Percentiles rank a stretch among this genome's conserved stretches.
Evolutionary conservation across 148 eudicot genomes (phyloP).

Genomic region (Nepenthes mirabilis): DNA sequence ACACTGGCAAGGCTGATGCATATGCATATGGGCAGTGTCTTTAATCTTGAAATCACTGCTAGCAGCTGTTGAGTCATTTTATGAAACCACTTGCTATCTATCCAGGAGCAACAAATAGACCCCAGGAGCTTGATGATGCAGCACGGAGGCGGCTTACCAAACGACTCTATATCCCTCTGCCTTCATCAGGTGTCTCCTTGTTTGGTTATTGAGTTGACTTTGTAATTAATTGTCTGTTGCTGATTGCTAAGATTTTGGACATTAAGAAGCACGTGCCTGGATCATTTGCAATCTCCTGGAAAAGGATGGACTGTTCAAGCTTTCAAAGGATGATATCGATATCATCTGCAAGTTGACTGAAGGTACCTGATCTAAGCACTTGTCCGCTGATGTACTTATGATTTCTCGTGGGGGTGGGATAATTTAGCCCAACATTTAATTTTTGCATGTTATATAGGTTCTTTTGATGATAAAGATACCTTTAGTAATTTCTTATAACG

Average conservation of each 20-base stretch:
- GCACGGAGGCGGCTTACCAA: conserved; percentile 97
- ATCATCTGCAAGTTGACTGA: conserved; percentile 69
- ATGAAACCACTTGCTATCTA: not conserved
- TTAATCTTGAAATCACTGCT: not conserved
- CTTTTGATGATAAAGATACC: not conserved
- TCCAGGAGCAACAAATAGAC: conserved; percentile 98
- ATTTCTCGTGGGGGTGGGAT: not conserved
- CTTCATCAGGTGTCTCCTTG: conserved; percentile 55
- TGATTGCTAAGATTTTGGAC: conserved; percentile 8
- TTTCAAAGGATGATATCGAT: conserved; percentile 63
- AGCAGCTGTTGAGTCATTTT: not conserved
- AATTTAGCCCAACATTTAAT: not conserved
- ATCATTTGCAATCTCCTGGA: conserved; percentile 67
- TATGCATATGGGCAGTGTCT: too few species aligned
- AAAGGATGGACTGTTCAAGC: conserved; percentile 79
- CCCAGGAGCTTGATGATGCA: conserved; percentile 99
- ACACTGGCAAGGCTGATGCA: not conserved
- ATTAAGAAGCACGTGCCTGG: conserved; percentile 89
- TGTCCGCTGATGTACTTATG: not conserved
- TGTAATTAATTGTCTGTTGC: conserved; percentile 2
- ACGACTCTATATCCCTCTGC: conserved; percentile 90
- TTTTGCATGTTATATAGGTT: not conserved
- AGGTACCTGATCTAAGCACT: conserved; percentile 27
- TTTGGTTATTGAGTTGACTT: conserved; percentile 5
- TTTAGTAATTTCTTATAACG: not conserved